Conservation (phyloP, 495 filamentous ascomycete species). For the Hypoxylon intermedium region DNA sequence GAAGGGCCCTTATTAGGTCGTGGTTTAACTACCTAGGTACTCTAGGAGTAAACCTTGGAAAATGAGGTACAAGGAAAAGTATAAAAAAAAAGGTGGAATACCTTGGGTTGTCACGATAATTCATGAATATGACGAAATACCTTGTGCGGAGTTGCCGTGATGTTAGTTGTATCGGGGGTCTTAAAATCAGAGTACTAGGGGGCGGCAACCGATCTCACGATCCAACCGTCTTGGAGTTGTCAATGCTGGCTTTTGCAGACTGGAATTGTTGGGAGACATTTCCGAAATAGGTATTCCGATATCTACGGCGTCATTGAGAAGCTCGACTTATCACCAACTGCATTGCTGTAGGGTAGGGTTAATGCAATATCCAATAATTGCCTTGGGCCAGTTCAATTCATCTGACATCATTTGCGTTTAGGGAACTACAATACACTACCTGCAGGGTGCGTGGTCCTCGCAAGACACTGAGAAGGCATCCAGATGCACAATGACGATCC, state of each 20-base stretch:
- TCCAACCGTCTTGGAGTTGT: not conserved
- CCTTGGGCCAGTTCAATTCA: not conserved
- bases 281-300: constrained; percentile 24
- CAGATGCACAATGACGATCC: constrained; percentile 27
- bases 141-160: not conserved
- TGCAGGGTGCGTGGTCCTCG: too few species aligned
- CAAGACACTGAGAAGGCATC: constrained; percentile 4
- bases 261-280: not conserved
- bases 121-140: constrained; percentile 27
- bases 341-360: not conserved
- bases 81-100: not conserved
- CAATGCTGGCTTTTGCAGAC: not conserved
- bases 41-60: constrained; percentile 18
- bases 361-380: too few species aligned
- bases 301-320: not conserved
- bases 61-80: constrained; percentile 9
- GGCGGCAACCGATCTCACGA: not conserved
- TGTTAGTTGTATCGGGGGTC: not conserved
- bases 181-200: not conserved
- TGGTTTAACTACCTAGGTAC: constrained; percentile 9
- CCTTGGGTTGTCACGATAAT: constrained; percentile 19
- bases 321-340: not conserved
- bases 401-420: constrained; percentile 27
- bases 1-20: not conserved
- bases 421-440: not conserved